These are phyloP conservation scores for Corylus heterophylla DNA, from an alignment of 306 rosid genomes.

Conservation along the genomic window DNA sequence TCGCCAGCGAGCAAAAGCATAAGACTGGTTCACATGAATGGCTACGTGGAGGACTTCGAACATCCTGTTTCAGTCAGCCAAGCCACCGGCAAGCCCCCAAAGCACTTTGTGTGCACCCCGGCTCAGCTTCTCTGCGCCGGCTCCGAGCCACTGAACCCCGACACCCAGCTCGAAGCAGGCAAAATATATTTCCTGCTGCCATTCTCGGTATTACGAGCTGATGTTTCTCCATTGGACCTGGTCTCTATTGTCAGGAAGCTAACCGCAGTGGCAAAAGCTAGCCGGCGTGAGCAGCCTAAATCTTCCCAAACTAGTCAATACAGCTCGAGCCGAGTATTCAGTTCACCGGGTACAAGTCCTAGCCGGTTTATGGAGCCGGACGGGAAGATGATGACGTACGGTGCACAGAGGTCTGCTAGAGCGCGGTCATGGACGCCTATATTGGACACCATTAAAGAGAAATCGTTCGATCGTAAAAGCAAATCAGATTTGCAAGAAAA, in stretches of 20 bases:
- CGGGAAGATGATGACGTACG: slow-evolving; percentile 9
- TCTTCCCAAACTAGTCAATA: slow-evolving; percentile 21
- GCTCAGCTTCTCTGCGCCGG: slow-evolving; percentile 53
- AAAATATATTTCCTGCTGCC: slow-evolving; percentile 69
- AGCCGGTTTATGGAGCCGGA: slow-evolving; percentile 41
- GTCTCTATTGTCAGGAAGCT: slow-evolving; percentile 54
- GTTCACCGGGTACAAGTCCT: slow-evolving; percentile 57
- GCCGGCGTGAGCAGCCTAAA: slow-evolving; percentile 10
- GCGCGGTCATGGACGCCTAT: slow-evolving; percentile 63
- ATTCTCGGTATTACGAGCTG: slow-evolving; percentile 54
- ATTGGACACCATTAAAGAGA: slow-evolving; percentile 68
- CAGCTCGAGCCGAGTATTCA: slow-evolving; percentile 32
- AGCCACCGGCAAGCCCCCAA: slow-evolving; percentile 45
- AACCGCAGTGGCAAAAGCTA: slow-evolving; percentile 45
- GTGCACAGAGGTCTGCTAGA: slow-evolving; percentile 36
- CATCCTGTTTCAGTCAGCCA: slow-evolving; percentile 50
- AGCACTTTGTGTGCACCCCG: slow-evolving; percentile 66
- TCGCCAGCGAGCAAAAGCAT: slow-evolving; percentile 24
- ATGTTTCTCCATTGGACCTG: slow-evolving; percentile 65
- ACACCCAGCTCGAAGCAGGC: slow-evolving; percentile 58
- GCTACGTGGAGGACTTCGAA: slow-evolving; percentile 64
- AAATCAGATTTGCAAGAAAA: slow-evolving; percentile 58
- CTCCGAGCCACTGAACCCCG: slow-evolving; percentile 46
- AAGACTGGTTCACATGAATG: slow-evolving; percentile 66
- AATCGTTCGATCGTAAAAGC: slow-evolving; percentile 38